phyloP scores from a whole-genome alignment of 2,329 filamentous ascomycete genomes.

The Emergomyces africanus region DNA sequence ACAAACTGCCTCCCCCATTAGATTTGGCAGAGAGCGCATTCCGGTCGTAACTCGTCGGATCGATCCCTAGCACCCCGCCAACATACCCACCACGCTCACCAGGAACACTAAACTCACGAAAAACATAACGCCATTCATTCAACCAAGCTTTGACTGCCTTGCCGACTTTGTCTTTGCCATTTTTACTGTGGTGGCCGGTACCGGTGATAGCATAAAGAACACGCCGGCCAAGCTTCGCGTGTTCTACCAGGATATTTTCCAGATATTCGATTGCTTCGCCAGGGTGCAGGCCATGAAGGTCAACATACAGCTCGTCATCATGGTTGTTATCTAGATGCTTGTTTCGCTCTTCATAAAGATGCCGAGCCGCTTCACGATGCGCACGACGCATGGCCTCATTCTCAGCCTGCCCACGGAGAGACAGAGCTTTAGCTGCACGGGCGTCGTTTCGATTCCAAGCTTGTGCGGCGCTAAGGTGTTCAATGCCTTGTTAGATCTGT shows the following conservation, averaged over 20 bases:
- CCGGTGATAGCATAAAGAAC: conserved; percentile 94
- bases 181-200: conserved; percentile 95
- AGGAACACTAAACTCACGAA: conserved; percentile 89
- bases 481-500: background rate
- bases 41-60: conserved; percentile 47
- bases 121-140: conserved; percentile 91
- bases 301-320: conserved; percentile 70
- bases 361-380: conserved; percentile 81
- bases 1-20: conserved; percentile 15
- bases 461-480: conserved; percentile 62
- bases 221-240: conserved; percentile 52
- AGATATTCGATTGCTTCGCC: conserved; percentile 95
- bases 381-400: conserved; percentile 96
- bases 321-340: conserved; percentile 42
- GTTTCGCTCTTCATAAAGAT: conserved; percentile 90
- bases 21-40: conserved; percentile 23
- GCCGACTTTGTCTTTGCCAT: conserved; percentile 96
- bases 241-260: conserved; percentile 74
- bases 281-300: conserved; percentile 95
- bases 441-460: conserved; percentile 98
- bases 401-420: conserved; percentile 86
- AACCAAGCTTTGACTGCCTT: conserved; percentile 84
- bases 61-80: conserved; percentile 52
- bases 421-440: conserved; percentile 86
- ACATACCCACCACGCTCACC: conserved; percentile 76